Base-by-base conservation (phyloP, 257 asterid species). In the Cynanchum wilfordii region DNA sequence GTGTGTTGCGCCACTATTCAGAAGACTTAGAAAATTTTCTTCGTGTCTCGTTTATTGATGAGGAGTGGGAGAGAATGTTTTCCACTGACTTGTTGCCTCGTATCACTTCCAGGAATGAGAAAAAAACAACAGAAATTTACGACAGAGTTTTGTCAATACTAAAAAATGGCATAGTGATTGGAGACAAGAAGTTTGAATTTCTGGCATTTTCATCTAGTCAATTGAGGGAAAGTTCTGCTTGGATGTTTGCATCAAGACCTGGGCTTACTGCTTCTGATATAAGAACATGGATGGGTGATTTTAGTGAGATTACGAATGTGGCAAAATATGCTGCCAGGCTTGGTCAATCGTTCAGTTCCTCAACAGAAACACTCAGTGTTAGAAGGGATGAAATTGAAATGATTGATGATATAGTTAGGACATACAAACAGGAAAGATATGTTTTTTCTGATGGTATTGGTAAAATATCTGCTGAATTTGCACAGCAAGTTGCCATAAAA, bases 271-370 rank as follows among this genome's bases (percentile, higher is more conserved):
- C 94, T 50, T 82, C 86, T 76, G 81, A 67, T 51, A 91, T 90
- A 57, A 87, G 98, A 76, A 49, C 22, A 27, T 90, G 97, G 96
- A 91, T 93, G 98, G 98, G 98, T 0, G 87, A 93, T 56, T 93
- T 90, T 79, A 75, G 78, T 4, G 27, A 75, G 55, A 93, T 93
- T 65, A 85, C 77, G 78, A 93, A 93, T 13, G 96, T 93, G 67
- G 96, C 97, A 0, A 93, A 93, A 73, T 91, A 91, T 80, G 94
- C 98, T n/a, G 97, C 98, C 0, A 84, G 98, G 80, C 97, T 93
- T n/a, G 98, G 96, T n/a, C 97, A 91, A 73, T 91, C 98, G 10
- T 92, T 93, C 42, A 86, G 97, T 77, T 93, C 98, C 29, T 91
- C 98, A n/a, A 89, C 70, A 0, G 98, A 94, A 75, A 89, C 98